Conservation (phyloP, 2,329 filamentous ascomycete species). For the Diaporthe ilicicola region DNA sequence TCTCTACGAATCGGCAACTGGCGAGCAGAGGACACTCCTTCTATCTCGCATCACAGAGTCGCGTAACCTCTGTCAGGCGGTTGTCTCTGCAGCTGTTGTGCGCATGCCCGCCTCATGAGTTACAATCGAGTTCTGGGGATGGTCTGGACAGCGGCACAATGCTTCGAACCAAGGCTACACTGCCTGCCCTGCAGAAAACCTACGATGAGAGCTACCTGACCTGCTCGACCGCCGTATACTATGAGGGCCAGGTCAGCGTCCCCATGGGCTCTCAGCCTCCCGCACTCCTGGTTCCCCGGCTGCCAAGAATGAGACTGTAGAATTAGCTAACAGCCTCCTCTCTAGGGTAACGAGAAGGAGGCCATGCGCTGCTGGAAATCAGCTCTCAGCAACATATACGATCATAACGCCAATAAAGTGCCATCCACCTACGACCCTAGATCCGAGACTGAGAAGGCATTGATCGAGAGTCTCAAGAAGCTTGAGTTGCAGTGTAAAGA, state of each 20-base stretch:
- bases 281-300: background rate
- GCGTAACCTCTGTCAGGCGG: background rate
- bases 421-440: slow-evolving; percentile 74
- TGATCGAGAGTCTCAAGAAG: slow-evolving; percentile 82
- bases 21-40: background rate
- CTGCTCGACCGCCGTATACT: slow-evolving; percentile 95
- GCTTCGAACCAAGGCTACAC: slow-evolving; percentile 60
- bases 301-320: background rate
- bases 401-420: slow-evolving; percentile 81
- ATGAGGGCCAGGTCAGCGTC: slow-evolving; percentile 82
- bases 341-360: slow-evolving; percentile 87
- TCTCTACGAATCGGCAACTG: background rate
- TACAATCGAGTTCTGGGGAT: slow-evolving; percentile 12
- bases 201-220: slow-evolving; percentile 97
- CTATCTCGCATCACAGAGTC: background rate
- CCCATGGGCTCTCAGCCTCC: background rate
- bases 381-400: slow-evolving; percentile 88
- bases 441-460: slow-evolving; percentile 82
- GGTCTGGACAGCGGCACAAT: slow-evolving; percentile 48
- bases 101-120: slow-evolving; percentile 24
- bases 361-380: slow-evolving; percentile 90
- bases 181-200: slow-evolving; percentile 89
- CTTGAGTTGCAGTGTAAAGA: slow-evolving; percentile 94
- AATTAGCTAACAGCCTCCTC: slow-evolving; percentile 7
- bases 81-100: background rate